Conservation (phyloP, 2,329 filamentous ascomycete genomes). For the Rutstroemia sp. region DNA sequence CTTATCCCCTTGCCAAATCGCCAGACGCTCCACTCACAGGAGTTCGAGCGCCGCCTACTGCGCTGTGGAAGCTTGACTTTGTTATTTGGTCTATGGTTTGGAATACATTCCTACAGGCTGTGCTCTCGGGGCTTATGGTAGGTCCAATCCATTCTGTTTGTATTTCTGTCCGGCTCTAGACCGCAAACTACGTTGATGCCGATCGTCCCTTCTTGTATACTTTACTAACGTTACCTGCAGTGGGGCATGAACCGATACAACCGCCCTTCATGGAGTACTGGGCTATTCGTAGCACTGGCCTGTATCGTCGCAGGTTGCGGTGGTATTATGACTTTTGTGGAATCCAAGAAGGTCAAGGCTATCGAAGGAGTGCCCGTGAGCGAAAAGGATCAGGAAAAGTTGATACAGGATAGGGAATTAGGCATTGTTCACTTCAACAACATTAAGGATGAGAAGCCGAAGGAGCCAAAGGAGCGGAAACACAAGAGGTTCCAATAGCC, state of each 20-base stretch:
- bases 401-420: constrained; percentile 44
- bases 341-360: constrained; percentile 64
- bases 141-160: too few species aligned
- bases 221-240: constrained; percentile 27
- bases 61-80: constrained; percentile 69
- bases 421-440: constrained; percentile 55
- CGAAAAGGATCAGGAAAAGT: constrained; percentile 43
- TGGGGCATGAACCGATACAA: constrained; percentile 69
- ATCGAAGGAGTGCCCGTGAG: constrained; percentile 64
- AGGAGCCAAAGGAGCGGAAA: constrained; percentile 31
- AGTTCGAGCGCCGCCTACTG: constrained; percentile 57
- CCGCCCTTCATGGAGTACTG: constrained; percentile 73
- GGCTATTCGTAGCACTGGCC: constrained; percentile 68
- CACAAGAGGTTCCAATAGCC: background rate
- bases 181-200: too few species aligned
- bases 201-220: background rate
- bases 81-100: constrained; percentile 71
- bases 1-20: constrained; percentile 55
- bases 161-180: too few species aligned
- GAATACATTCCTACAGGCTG: constrained; percentile 72
- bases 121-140: constrained; percentile 64
- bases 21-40: constrained; percentile 65
- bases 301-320: constrained; percentile 61
- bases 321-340: constrained; percentile 62
- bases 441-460: constrained; percentile 43